Base-by-base conservation (phyloP, 257 asterid species). In the Nemophila menziesii region DNA sequence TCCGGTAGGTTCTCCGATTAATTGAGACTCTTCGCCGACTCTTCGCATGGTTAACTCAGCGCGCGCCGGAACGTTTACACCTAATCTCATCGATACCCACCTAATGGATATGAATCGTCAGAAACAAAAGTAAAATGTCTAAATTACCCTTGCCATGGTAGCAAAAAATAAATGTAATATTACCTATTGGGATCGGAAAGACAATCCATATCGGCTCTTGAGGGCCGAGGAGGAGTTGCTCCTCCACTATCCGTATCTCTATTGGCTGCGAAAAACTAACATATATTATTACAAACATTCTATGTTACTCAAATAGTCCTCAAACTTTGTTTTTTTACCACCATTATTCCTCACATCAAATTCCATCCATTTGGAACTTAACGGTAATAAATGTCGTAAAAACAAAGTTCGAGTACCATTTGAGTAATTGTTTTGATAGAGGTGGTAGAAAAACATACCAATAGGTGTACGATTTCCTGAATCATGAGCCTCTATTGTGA, bases 1-100 rank as follows among this genome's bases (percentile, higher is more conserved):
- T 51, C 97, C 94, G 1, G 82, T 79, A 13, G 82, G 81, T 24
- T 77, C 93, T 38, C 96, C 93, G 0, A 82, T 79, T 51, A 82
- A 65, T 56, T 74, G 76, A 24, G 47, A 23, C 70, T 86, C 92
- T 3, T 63, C 48, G 0, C 42, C 62, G 39, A 65, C 62, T 57
- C 65, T 71, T 60, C 93, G 56, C 46, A 66, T 39, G 1, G 93
- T 75, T 49, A 77, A 54, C 43, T 87, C 93, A 0, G 95, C 97
- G 39, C 70, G 70, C 20, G 95, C 92, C 27, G 81, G 77, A 68
- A 80, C 65, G 55, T 78, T 65, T 16, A 71, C 56, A 20, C 97
- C 97, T 63, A 83, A 33, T 38, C 64, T 63, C 39, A 62, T 57
- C 10, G 76, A 52, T 18, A 58, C 62, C 60, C 69, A 57, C 65